These are phyloP conservation scores for Rhodamnia argentea DNA, from an alignment of 345 rosid genomes.

Conservation along the genomic window DNA sequence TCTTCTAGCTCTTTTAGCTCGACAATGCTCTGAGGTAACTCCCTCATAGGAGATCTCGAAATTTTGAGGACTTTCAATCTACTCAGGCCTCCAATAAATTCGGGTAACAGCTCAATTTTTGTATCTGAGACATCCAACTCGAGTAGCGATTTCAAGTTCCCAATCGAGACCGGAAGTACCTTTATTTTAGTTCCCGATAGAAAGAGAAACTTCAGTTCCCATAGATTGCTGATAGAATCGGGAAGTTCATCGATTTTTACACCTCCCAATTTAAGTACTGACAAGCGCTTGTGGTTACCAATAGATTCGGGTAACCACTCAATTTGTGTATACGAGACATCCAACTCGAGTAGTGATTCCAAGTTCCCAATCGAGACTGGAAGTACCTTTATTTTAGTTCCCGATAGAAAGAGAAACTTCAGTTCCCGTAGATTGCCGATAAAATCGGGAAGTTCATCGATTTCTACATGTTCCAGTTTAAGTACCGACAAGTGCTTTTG, in stretches of 20 bases:
- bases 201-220: not conserved
- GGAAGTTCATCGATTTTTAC: not conserved
- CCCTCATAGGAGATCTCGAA: rapidly evolving
- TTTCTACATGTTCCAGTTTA: no score
- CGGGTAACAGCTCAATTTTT: rapidly evolving
- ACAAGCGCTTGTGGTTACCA: not conserved
- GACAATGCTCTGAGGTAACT: not conserved
- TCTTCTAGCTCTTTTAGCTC: not conserved
- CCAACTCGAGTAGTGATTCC: not conserved
- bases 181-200: not conserved
- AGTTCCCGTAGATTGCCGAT: not conserved
- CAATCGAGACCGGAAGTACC: rapidly evolving
- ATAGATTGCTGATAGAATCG: not conserved
- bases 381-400: not conserved
- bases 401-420: not conserved
- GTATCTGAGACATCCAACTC: not conserved
- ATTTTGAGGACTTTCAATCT: rapidly evolving
- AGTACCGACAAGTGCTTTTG: not conserved
- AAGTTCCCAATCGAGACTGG: rapidly evolving
- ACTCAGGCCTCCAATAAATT: not conserved
- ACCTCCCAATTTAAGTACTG: not conserved
- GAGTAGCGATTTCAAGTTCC: not conserved
- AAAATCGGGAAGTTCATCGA: not conserved
- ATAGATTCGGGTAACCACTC: rapidly evolving
- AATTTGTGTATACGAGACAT: rapidly evolving